Base-by-base conservation (phyloP, 1,284 basidiomycete genomes). In the Apiotrichum siamense region DNA sequence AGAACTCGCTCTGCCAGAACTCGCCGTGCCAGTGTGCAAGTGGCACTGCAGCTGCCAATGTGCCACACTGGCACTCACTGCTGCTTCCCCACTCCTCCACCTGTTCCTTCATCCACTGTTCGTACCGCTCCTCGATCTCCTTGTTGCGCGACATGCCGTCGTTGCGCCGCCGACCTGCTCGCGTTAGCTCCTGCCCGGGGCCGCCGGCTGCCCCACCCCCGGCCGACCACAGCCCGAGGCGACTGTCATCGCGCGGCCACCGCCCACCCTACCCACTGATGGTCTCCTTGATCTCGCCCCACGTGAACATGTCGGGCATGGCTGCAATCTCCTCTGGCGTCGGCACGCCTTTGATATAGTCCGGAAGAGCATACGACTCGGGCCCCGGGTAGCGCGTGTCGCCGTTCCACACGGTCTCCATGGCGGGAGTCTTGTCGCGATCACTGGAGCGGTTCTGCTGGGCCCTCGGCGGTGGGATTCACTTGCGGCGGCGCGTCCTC, bases 211-310 rank as follows among this genome's bases (percentile, higher is more conserved):
- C n/a, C n/a, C n/a, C n/a, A n/a, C n/a, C n/a, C n/a, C n/a, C n/a
- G n/a, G n/a, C n/a, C n/a, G n/a, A 37, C n/a, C 35, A 37, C 35
- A 37, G 17, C 13, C 35, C n/a, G 9, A 21, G 17, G 9, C 35
- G n/a, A 37, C n/a, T 37, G 35, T 10, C 31, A 32, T 32, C 12
- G 11, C 31, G 31, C 31, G 11, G 23, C 4, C 29, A 13, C 3
- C 11, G 31, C 11, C 31, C n/a, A 17, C 35, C 11, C 0, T 3
- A 59, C 60, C 60, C 55, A 65, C 63, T 38, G 41, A 74, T 57
- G 23, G 68, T 67, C 36, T 63, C 65, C 48, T 72, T 71, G 31
- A 73, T 51, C 44, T 71, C 63, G 7, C 70, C 72, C 71, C 71
- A 74, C 2, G 68, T 70, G 55, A 69, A 73, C 57, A 72, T 59